Percentiles rank a stretch among this genome's conserved stretches.
Evolutionary conservation across 129 eudicot genomes (phyloP).

Genomic region (Pulicaria dysenterica): DNA sequence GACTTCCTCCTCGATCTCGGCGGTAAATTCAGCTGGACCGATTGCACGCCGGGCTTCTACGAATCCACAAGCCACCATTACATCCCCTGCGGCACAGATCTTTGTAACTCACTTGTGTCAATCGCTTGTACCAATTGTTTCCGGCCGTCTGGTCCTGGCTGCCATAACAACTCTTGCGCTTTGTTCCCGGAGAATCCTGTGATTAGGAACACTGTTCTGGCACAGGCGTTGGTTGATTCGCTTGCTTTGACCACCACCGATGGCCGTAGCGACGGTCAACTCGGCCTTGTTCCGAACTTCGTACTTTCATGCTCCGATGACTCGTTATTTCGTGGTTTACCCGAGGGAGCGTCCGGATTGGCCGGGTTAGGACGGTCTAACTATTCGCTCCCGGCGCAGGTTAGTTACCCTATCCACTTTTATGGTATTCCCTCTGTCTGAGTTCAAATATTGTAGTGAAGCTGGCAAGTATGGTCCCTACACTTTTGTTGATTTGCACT

Average conservation of each 20-base stretch:
- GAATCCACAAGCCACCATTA: conserved; percentile 41
- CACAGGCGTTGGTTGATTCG: conserved; percentile 36
- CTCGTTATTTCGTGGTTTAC: conserved; percentile 36
- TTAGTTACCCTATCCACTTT: conserved; percentile 21
- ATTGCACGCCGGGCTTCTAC: conserved; percentile 42
- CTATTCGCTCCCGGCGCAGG: conserved; percentile 46
- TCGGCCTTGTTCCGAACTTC: conserved; percentile 35
- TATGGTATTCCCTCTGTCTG: neutral
- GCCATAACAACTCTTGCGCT: conserved; percentile 42
- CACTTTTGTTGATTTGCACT: neutral
- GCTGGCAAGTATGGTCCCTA: conserved; percentile 15
- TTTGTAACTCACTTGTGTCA: conserved; percentile 32
- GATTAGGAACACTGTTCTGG: conserved; percentile 18
- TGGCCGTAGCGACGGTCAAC: conserved; percentile 23
- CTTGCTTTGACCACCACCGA: conserved; percentile 34
- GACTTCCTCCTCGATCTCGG: conserved; percentile 54
- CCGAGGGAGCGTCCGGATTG: conserved; percentile 36
- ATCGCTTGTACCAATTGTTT: conserved; percentile 37
- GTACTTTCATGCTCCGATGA: conserved; percentile 44
- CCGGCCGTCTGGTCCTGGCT: conserved; percentile 37
- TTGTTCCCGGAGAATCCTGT: conserved; percentile 50
- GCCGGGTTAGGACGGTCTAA: conserved; percentile 47
- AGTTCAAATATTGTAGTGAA: neutral
- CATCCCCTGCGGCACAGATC: conserved; percentile 32
- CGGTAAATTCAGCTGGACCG: conserved; percentile 45